A percentile compares a stretch with the other conserved stretches of the same genome.
Evolutionary conservation across 2,329 filamentous ascomycete species (phyloP).

Genomic region (Cercospora zeina): DNA sequence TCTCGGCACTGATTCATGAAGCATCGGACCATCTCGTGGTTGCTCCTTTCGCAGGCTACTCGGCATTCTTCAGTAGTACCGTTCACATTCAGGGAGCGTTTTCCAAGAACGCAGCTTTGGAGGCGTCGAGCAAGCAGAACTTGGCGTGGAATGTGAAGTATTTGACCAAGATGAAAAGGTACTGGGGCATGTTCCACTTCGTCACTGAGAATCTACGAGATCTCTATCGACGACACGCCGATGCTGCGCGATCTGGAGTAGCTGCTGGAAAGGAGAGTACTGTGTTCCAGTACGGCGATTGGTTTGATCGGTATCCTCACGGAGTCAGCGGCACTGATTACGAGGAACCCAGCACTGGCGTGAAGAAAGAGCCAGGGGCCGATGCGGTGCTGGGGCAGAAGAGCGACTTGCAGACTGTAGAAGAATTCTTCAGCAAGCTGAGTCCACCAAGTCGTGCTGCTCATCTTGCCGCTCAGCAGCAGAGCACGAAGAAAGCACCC

Average conservation of each 20-base stretch:
- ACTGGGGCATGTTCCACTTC: constrained; percentile 98
- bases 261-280: constrained; percentile 48
- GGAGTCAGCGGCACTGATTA: constrained; percentile 84
- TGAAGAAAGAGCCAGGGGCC: constrained; percentile 74
- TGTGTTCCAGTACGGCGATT: constrained; percentile 94
- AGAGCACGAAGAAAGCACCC: constrained; percentile 39
- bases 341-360: constrained; percentile 65
- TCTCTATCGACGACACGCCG: constrained; percentile 80
- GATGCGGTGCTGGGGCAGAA: constrained; percentile 88
- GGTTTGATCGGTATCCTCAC: constrained; percentile 93
- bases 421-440: constrained; percentile 86
- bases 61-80: constrained; percentile 86
- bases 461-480: constrained; percentile 24
- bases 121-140: constrained; percentile 77
- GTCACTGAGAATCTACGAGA: constrained; percentile 91
- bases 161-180: constrained; percentile 90
- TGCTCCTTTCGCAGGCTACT: constrained; percentile 92
- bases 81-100: constrained; percentile 94
- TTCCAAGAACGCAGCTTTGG: constrained; percentile 74
- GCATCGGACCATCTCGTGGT: constrained; percentile 77
- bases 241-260: constrained; percentile 69
- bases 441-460: constrained; percentile 57
- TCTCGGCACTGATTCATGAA: constrained; percentile 80
- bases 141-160: constrained; percentile 86
- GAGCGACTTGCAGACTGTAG: constrained; percentile 85